phyloP scores from a whole-genome alignment of 257 asterid genomes.

The Scutellaria baicalensis region DNA sequence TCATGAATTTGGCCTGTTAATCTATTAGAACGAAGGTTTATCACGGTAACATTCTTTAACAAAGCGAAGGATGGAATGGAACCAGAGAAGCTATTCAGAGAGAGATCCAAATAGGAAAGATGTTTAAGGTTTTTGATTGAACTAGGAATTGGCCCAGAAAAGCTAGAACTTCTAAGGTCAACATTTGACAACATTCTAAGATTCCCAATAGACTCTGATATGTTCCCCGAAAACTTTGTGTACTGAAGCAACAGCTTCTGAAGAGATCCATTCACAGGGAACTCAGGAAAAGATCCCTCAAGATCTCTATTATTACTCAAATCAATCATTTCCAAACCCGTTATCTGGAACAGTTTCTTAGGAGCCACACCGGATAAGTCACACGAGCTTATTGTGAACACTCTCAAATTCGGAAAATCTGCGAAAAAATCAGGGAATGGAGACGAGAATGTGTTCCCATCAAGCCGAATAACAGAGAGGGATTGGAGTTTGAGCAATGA shows the following conservation, averaged over 20 bases:
- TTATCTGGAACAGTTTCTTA: slow-evolving; percentile 32
- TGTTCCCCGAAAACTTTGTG: slow-evolving; percentile 38
- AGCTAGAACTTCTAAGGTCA: slow-evolving; percentile 29
- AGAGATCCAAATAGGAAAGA: slow-evolving; percentile 33
- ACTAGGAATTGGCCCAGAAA: slow-evolving; percentile 46
- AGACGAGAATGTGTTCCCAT: slow-evolving; percentile 29
- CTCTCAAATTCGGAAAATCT: slow-evolving; percentile 30
- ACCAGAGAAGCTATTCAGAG: slow-evolving; percentile 31
- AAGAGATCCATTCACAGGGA: slow-evolving; percentile 38
- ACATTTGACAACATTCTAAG: slow-evolving; percentile 31
- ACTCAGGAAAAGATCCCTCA: slow-evolving; percentile 49
- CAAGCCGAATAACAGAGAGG: slow-evolving; percentile 38
- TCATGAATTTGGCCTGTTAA: slow-evolving; percentile 33
- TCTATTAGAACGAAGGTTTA: slow-evolving; percentile 18
- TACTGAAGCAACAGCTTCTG: slow-evolving; percentile 25
- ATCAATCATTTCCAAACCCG: slow-evolving; percentile 32
- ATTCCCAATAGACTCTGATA: slow-evolving; percentile 44
- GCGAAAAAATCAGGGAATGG: slow-evolving; percentile 35
- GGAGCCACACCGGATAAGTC: slow-evolving; percentile 36
- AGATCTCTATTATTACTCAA: slow-evolving; percentile 33
- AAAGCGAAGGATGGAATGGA: slow-evolving; percentile 40
- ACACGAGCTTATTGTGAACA: slow-evolving; percentile 24
- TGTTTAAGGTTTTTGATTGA: slow-evolving; percentile 34
- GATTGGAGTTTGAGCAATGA: slow-evolving; percentile 27
- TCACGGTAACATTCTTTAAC: slow-evolving; percentile 23